These are phyloP conservation scores for Solanum dulcamara DNA, from an alignment of 257 asterid genomes.

Conservation along the genomic window DNA sequence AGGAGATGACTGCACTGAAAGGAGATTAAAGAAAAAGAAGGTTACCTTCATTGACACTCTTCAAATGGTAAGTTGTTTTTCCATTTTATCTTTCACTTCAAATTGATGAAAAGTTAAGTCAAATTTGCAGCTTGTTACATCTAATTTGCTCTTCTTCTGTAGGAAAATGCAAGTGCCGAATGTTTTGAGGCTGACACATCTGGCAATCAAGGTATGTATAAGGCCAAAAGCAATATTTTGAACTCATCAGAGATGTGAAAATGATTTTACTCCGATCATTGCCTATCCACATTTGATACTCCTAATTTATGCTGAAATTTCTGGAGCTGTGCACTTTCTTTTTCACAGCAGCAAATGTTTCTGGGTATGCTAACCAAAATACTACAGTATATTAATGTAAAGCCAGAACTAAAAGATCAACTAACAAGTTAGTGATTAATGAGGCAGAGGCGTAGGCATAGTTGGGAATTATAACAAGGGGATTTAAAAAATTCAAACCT, in stretches of 20 bases:
- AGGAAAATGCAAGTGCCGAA: slow-evolving; percentile 30
- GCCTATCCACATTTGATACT: neutral
- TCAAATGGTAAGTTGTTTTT: slow-evolving; percentile 32
- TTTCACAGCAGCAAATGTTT: neutral
- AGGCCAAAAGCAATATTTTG: neutral
- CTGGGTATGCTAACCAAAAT: neutral
- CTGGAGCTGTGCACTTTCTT: neutral
- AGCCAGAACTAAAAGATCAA: neutral
- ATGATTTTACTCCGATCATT: neutral
- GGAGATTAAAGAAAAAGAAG: slow-evolving; percentile 41
- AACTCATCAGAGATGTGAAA: neutral
- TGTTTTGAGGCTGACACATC: slow-evolving; percentile 21
- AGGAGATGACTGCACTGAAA: slow-evolving; percentile 12
- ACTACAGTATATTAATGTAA: neutral
- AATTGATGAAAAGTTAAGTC: neutral
- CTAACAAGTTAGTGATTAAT: neutral
- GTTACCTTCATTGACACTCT: slow-evolving; percentile 15
- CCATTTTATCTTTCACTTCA: neutral
- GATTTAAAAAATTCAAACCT: neutral
- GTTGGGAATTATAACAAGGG: neutral
- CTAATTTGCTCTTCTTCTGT: neutral
- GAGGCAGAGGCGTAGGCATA: neutral
- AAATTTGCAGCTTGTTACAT: neutral
- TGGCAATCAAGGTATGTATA: slow-evolving; percentile 4
- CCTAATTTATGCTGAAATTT: neutral